These are phyloP conservation scores for Arthroderma uncinatum DNA, from an alignment of 2,329 filamentous ascomycete genomes.

Conservation along the genomic window DNA sequence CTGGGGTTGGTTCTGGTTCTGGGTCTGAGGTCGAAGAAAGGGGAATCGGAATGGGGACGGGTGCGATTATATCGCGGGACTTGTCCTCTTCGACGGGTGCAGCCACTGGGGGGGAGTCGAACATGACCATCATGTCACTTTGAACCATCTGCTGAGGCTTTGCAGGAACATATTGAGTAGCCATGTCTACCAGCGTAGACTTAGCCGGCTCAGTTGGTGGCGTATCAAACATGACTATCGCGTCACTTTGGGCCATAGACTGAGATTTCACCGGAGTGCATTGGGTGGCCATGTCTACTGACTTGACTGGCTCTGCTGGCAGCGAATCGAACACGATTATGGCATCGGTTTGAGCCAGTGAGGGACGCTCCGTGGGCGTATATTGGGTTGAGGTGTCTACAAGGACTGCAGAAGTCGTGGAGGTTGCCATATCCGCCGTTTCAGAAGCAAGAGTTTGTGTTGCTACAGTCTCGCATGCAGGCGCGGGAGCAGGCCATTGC, in stretches of 20 bases:
- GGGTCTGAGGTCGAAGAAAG: constrained; percentile 10
- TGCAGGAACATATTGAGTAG: background rate
- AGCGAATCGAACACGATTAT: constrained; percentile 19
- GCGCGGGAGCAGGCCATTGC: constrained; percentile 19
- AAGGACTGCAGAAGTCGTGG: constrained; percentile 12
- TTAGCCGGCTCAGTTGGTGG: background rate
- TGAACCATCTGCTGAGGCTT: background rate
- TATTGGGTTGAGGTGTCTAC: constrained; percentile 35
- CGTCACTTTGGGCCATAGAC: background rate
- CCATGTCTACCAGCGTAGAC: background rate
- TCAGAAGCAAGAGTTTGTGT: constrained; percentile 1
- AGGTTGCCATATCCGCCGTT: constrained; percentile 7
- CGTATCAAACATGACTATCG: background rate
- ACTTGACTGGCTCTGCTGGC: background rate
- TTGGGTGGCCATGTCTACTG: background rate
- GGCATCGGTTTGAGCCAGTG: constrained; percentile 19
- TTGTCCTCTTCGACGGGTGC: background rate
- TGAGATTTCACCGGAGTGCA: background rate
- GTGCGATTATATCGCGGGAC: background rate
- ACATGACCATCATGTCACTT: constrained; percentile 18
- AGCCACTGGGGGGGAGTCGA: constrained; percentile 31
- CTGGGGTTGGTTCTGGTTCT: constrained; percentile 7
- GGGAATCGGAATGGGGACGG: constrained; percentile 4
- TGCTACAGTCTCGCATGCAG: constrained; percentile 34
- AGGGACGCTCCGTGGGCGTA: constrained; percentile 26